phyloP scores from a whole-genome alignment of 2,329 filamentous ascomycete species.

The Triangularia setosa region DNA sequence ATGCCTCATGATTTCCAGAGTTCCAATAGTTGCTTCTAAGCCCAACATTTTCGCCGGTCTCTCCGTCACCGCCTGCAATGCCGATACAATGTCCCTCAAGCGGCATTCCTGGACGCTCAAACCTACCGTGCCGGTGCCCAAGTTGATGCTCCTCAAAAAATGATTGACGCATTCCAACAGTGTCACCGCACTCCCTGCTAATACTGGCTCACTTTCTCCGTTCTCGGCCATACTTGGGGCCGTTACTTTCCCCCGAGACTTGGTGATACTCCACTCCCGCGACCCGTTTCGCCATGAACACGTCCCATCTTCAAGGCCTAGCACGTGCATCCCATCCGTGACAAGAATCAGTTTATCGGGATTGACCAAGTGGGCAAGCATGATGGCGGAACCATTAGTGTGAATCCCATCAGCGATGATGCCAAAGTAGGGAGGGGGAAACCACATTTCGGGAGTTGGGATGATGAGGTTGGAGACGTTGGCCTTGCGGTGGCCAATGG shows the following conservation, averaged over 20 bases:
- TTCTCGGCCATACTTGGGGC: constrained; percentile 49
- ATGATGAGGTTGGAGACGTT: neutral
- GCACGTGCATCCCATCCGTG: constrained; percentile 86
- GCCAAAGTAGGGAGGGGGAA: constrained; percentile 71
- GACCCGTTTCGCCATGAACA: constrained; percentile 79
- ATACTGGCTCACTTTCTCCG: constrained; percentile 61
- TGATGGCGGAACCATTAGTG: constrained; percentile 80
- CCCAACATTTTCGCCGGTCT: constrained; percentile 74
- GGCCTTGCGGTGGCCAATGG: constrained; percentile 83
- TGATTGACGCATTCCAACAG: constrained; percentile 82
- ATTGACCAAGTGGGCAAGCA: constrained; percentile 84
- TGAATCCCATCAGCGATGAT: constrained; percentile 90
- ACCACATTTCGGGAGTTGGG: neutral
- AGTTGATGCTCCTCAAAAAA: constrained; percentile 65
- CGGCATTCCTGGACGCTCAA: neutral
- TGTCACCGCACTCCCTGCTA: constrained; percentile 70
- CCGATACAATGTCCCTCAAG: constrained; percentile 53
- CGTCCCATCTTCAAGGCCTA: constrained; percentile 76
- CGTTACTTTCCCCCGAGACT: constrained; percentile 65
- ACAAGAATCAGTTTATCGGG: constrained; percentile 83
- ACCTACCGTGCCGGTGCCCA: neutral
- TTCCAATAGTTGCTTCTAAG: constrained; percentile 63
- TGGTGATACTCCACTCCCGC: constrained; percentile 56
- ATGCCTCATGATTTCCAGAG: constrained; percentile 58
- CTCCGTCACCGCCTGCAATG: constrained; percentile 67